phyloP scores from a whole-genome alignment of 345 rosid species.

The Luvunga scandens region DNA sequence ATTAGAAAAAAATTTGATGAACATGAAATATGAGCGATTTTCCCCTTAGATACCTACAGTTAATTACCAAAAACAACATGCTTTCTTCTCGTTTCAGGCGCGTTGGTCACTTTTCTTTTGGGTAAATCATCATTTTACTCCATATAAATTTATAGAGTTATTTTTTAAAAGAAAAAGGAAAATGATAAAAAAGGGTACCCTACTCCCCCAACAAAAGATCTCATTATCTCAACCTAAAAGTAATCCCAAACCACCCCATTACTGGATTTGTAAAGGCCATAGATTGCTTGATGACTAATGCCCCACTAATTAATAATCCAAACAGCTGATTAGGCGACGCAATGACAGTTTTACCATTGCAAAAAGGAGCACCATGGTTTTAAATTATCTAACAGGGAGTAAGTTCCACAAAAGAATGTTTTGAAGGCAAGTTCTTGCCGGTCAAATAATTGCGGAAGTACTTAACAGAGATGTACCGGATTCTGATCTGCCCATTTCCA shows the following conservation, averaged over 20 bases:
- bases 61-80: background rate
- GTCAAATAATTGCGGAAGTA: background rate
- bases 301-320: background rate
- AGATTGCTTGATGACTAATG: background rate
- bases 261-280: background rate
- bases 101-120: background rate
- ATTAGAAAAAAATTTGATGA: background rate
- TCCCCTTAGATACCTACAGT: background rate
- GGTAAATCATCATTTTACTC: background rate
- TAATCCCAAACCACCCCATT: background rate
- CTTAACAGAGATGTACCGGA: slow-evolving; percentile 43
- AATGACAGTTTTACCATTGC: background rate
- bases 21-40: background rate
- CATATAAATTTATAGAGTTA: too few species aligned
- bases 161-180: background rate
- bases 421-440: background rate
- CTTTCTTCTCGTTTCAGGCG: background rate
- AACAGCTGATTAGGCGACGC: background rate
- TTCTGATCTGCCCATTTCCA: slow-evolving; percentile 99
- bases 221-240: background rate
- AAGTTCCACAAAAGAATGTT: background rate
- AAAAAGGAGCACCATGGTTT: background rate
- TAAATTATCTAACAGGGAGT: background rate
- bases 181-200: background rate
- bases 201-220: background rate